Evolutionary conservation across 768 basidiomycete species (phyloP).

Genomic region (Russula lepida): DNA sequence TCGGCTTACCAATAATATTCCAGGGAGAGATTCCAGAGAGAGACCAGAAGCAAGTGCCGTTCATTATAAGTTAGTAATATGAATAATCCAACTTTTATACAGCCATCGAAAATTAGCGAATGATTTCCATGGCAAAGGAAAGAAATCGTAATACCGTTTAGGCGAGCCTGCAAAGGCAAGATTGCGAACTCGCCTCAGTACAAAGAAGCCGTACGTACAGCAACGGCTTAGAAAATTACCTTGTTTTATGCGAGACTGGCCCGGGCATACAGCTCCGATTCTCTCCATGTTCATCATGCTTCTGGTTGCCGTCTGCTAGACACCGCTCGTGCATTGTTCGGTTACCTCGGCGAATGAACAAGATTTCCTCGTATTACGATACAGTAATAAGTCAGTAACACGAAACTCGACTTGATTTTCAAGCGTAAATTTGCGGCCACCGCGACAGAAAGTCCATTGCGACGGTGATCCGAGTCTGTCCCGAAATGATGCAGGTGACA

Average conservation of each 20-base stretch:
- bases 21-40: not conserved
- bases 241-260: not conserved
- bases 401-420: not conserved
- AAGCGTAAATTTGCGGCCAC: not conserved
- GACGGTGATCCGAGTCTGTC: not conserved
- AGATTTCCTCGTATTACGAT: not conserved
- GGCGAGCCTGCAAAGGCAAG: not conserved
- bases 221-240: not conserved
- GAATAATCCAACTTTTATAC: not conserved
- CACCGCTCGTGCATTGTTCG: not conserved
- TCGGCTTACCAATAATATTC: not conserved
- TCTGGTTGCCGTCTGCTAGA: not conserved
- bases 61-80: not conserved
- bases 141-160: not conserved
- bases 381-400: not conserved
- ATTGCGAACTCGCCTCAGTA: not conserved
- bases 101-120: not conserved
- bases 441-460: not conserved
- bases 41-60: not conserved
- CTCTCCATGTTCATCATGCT: not conserved
- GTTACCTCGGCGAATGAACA: not conserved
- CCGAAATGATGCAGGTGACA: not conserved
- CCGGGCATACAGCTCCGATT: not conserved
- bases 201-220: not conserved
- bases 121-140: not conserved